Conservation (phyloP, 108 stramenopile genomes). For the Thalassiosira profunda region DNA sequence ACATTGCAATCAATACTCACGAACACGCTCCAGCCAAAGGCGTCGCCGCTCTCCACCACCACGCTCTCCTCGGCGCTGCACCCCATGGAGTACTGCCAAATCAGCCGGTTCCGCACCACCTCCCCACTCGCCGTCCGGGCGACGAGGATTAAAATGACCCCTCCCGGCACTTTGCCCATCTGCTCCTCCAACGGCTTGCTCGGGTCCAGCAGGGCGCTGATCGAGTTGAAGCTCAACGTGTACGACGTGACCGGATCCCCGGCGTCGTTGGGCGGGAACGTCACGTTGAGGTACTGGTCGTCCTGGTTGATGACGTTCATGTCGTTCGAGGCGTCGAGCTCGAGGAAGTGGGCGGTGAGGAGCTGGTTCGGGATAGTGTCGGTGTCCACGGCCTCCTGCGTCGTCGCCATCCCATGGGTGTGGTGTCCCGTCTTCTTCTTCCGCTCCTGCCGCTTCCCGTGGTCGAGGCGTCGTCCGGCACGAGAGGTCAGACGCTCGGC, state of each 20-base stretch:
- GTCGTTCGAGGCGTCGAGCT: conserved; percentile 38
- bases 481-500: no score
- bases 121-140: conserved; percentile 30
- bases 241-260: not conserved
- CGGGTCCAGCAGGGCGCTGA: conserved; percentile 37
- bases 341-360: conserved; percentile 47
- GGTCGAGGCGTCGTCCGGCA: not conserved
- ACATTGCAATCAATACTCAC: conserved; percentile 9
- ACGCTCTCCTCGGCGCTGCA: conserved; percentile 24
- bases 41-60: conserved; percentile 34
- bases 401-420: not conserved
- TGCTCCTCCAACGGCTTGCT: conserved; percentile 27
- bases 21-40: conserved; percentile 41
- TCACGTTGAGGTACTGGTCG: conserved; percentile 36
- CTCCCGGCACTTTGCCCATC: conserved; percentile 38
- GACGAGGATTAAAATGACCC: conserved; percentile 28
- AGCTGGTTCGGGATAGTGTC: conserved; percentile 8
- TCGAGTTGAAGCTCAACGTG: conserved; percentile 28
- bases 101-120: conserved; percentile 38
- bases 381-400: not conserved
- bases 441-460: not conserved
- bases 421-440: not conserved
- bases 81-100: conserved; percentile 50
- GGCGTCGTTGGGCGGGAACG: conserved; percentile 4
- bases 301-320: conserved; percentile 52